Evolutionary conservation across 2,329 filamentous ascomycete genomes (phyloP).

Genomic region (Fonsecaea pugnacius): DNA sequence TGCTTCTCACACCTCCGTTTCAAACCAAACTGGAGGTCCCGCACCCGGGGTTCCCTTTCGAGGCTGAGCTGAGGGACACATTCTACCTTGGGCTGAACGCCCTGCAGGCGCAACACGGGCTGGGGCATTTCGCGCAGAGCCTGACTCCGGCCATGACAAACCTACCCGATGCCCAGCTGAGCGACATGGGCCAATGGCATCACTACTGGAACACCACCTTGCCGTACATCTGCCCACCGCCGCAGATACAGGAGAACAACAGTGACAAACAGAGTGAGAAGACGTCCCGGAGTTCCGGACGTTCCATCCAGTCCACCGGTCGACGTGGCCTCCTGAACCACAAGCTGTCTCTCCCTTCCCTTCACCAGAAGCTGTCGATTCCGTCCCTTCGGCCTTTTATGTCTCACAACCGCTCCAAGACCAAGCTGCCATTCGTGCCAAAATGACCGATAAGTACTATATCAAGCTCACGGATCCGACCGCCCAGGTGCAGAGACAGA

Average conservation of each 20-base stretch:
- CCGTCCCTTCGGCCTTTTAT: not conserved
- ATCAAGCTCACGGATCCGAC: not conserved
- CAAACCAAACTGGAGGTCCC: not conserved
- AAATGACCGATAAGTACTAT: no score
- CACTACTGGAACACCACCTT: not conserved
- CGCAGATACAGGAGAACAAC: not conserved
- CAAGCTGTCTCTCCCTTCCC: not conserved
- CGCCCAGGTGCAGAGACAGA: not conserved
- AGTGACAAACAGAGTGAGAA: not conserved
- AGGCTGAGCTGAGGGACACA: not conserved
- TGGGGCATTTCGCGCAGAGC: not conserved
- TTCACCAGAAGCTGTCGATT: not conserved
- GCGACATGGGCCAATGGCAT: not conserved
- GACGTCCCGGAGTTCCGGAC: not conserved
- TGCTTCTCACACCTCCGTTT: not conserved
- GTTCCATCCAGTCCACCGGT: not conserved
- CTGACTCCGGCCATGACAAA: constrained; percentile 1
- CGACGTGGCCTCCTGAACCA: not conserved
- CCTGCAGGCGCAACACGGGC: not conserved
- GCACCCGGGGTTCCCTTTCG: not conserved
- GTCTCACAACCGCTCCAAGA: not conserved
- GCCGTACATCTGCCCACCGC: not conserved
- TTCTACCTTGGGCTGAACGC: not conserved
- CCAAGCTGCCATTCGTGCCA: not conserved
- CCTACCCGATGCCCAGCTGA: not conserved